phyloP scores from a whole-genome alignment of 176 grass and related monocot genomes.

The Raddia distichophylla region DNA sequence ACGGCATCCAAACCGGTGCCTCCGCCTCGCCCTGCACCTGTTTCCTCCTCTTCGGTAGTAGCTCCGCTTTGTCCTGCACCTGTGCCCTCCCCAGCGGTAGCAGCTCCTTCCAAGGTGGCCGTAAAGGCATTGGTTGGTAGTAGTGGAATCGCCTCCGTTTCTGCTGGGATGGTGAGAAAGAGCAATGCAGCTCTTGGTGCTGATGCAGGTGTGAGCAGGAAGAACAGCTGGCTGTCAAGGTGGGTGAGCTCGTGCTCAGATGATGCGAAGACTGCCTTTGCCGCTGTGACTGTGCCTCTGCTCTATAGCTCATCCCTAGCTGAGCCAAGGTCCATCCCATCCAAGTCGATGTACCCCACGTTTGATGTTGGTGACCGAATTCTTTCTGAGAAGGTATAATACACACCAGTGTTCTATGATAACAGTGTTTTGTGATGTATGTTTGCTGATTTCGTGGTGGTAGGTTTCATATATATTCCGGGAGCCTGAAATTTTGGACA shows the following conservation, averaged over 20 bases:
- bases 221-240: constrained; percentile 72
- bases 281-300: constrained; percentile 80
- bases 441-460: constrained; percentile 32
- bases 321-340: constrained; percentile 88
- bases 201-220: constrained; percentile 38
- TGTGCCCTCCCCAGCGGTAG: constrained; percentile 52
- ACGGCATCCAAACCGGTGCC: background rate
- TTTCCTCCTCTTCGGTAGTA: constrained; percentile 49
- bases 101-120: constrained; percentile 50
- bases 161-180: constrained; percentile 40
- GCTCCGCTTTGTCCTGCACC: constrained; percentile 21
- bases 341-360: constrained; percentile 92
- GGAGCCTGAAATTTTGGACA: constrained; percentile 84
- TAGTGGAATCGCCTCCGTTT: constrained; percentile 1
- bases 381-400: constrained; percentile 84
- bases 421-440: background rate
- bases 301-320: constrained; percentile 74
- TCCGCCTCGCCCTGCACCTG: background rate
- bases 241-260: constrained; percentile 86
- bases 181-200: constrained; percentile 28
- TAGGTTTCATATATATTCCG: constrained; percentile 88
- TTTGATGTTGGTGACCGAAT: constrained; percentile 96
- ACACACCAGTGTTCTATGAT: background rate
- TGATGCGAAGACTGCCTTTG: constrained; percentile 81
- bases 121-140: constrained; percentile 31